Percentiles rank a stretch among this genome's conserved stretches.
Evolutionary conservation across 2,329 filamentous ascomycete species (phyloP).

Genomic region (Calonectria multiphialidica): DNA sequence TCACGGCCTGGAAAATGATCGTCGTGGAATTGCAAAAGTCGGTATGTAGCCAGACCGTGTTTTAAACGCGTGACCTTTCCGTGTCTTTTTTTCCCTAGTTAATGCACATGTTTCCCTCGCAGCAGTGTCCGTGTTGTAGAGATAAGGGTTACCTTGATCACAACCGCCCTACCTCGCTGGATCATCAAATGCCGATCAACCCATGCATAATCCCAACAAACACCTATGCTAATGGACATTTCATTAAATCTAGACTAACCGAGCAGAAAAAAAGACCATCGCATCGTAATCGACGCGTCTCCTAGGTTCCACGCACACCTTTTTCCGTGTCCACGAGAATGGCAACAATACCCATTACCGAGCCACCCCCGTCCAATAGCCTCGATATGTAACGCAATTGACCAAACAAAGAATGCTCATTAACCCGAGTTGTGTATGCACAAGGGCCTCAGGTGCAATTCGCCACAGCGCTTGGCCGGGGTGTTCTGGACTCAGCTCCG

Average conservation of each 20-base stretch:
- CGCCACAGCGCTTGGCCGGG: background rate
- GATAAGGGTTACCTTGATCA: too few relatives aligned
- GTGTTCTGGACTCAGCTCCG: background rate
- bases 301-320: background rate
- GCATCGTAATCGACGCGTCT: background rate
- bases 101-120: background rate
- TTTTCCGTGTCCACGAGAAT: background rate
- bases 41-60: background rate
- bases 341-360: background rate
- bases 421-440: background rate
- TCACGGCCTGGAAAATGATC: background rate
- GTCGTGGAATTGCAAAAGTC: background rate
- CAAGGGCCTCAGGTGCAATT: background rate
- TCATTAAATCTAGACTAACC: too few relatives aligned
- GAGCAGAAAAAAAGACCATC: too few relatives aligned
- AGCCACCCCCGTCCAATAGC: background rate
- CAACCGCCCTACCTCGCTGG: background rate
- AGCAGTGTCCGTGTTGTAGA: background rate
- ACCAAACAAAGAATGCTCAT: too few relatives aligned
- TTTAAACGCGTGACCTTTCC: background rate
- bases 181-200: background rate
- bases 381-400: background rate
- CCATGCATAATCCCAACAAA: background rate
- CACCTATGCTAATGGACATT: too few relatives aligned
- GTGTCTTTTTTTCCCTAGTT: background rate